These are phyloP conservation scores for Aspergillus taichungensis DNA, from an alignment of 495 filamentous ascomycete species.

Conservation along the genomic window DNA sequence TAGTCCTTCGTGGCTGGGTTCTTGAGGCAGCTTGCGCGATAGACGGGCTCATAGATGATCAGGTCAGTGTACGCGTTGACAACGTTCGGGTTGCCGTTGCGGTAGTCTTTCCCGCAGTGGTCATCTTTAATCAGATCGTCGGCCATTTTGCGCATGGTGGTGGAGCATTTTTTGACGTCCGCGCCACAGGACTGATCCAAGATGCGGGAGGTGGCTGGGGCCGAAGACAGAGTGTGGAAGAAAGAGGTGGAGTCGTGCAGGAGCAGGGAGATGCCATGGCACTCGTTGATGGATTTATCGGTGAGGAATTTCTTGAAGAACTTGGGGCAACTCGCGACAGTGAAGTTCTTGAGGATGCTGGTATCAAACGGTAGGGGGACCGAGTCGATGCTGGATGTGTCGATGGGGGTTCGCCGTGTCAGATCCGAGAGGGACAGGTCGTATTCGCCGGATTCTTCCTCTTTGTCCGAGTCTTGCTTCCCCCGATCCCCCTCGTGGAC, in stretches of 20 bases:
- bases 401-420: neutral
- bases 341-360: conserved; percentile 61
- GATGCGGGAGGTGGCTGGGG: conserved; percentile 55
- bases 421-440: neutral
- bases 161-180: conserved; percentile 48
- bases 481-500: neutral
- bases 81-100: conserved; percentile 57
- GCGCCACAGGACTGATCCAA: conserved; percentile 65
- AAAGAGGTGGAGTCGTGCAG: conserved; percentile 66
- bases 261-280: conserved; percentile 67
- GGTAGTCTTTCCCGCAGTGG: conserved; percentile 66
- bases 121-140: conserved; percentile 41
- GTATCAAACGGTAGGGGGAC: conserved; percentile 68
- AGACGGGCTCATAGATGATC: conserved; percentile 63
- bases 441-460: neutral
- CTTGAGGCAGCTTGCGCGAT: conserved; percentile 70
- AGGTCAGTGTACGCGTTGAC: conserved; percentile 64
- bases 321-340: conserved; percentile 45
- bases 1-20: conserved; percentile 30
- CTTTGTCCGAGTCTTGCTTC: neutral
- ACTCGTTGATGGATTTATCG: conserved; percentile 54
- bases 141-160: conserved; percentile 52
- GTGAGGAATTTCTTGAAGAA: conserved; percentile 63
- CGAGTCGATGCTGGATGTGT: conserved; percentile 16
- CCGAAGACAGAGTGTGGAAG: conserved; percentile 61